Evolutionary conservation across 371 early-diverging fungal genomes (phyloP).

Genomic region (Gilbertella persicaria): DNA sequence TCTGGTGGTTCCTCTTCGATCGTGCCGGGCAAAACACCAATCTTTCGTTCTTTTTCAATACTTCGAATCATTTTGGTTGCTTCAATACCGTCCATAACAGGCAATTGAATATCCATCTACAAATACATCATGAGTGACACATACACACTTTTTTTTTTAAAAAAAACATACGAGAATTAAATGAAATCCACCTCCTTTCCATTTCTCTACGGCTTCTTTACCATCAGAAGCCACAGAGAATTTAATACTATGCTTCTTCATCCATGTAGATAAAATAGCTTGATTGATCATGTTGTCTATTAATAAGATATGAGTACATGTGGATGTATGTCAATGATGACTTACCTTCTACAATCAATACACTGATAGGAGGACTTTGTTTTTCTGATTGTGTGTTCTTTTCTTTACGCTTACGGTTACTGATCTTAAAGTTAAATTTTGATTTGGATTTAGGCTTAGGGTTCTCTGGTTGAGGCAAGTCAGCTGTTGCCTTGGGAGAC

Average conservation of each 20-base stretch:
- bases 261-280: conserved; percentile 72
- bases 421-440: conserved; percentile 36
- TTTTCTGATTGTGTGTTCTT: conserved; percentile 32
- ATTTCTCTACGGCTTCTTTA: conserved; percentile 75
- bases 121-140: neutral
- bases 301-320: neutral
- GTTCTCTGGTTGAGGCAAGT: neutral
- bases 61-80: conserved; percentile 75
- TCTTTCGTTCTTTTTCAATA: conserved; percentile 65
- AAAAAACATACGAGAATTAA: conserved; percentile 64
- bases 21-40: conserved; percentile 51
- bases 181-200: conserved; percentile 72
- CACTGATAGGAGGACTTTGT: conserved; percentile 71
- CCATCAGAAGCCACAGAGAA: conserved; percentile 76
- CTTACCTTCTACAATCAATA: conserved; percentile 83
- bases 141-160: neutral
- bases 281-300: conserved; percentile 80
- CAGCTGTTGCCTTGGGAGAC: no score
- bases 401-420: conserved; percentile 39
- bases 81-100: conserved; percentile 81
- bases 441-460: conserved; percentile 11
- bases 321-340: conserved; percentile 1
- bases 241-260: conserved; percentile 72
- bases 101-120: conserved; percentile 85
- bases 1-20: conserved; percentile 1